Conservation (phyloP, 441 rosid species). For the Croton setiger region DNA sequence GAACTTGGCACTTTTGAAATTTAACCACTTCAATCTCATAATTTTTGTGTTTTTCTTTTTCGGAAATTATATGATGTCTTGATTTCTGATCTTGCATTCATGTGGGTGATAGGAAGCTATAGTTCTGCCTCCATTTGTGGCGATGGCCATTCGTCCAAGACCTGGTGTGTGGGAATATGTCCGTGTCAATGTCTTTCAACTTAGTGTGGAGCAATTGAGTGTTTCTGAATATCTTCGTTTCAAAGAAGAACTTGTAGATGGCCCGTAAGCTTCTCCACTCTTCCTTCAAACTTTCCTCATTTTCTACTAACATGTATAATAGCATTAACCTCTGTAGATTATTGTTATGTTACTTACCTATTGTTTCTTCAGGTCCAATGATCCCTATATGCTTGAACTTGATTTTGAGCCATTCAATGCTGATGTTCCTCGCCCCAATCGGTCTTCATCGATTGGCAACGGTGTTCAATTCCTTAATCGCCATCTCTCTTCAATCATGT, state of each 20-base stretch:
- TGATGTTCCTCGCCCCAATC: constrained; percentile 68
- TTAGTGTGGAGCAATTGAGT: constrained; percentile 73
- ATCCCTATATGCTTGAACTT: constrained; percentile 69
- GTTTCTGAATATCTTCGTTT: constrained; percentile 81
- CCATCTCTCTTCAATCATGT: constrained; percentile 91
- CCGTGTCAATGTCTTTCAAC: constrained; percentile 79
- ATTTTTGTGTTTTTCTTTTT: background rate
- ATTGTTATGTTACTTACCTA: background rate
- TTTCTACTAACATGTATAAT: background rate
- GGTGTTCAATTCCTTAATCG: constrained; percentile 98
- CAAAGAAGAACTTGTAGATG: constrained; percentile 91
- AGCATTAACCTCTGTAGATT: background rate
- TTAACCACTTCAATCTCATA: background rate
- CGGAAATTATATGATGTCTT: background rate
- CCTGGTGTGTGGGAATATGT: constrained; percentile 98
- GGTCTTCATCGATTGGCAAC: constrained; percentile 93
- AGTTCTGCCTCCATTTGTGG: constrained; percentile 86
- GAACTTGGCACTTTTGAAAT: background rate
- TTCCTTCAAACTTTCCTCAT: background rate
- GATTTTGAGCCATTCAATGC: constrained; percentile 98
- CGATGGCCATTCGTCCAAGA: constrained; percentile 85
- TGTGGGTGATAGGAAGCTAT: constrained; percentile 68
- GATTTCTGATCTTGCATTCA: background rate
- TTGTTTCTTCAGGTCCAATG: constrained; percentile 30
- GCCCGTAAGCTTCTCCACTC: constrained; percentile 35